phyloP scores from a whole-genome alignment of 352 stramenopile genomes.

The Peronospora belbahrii region DNA sequence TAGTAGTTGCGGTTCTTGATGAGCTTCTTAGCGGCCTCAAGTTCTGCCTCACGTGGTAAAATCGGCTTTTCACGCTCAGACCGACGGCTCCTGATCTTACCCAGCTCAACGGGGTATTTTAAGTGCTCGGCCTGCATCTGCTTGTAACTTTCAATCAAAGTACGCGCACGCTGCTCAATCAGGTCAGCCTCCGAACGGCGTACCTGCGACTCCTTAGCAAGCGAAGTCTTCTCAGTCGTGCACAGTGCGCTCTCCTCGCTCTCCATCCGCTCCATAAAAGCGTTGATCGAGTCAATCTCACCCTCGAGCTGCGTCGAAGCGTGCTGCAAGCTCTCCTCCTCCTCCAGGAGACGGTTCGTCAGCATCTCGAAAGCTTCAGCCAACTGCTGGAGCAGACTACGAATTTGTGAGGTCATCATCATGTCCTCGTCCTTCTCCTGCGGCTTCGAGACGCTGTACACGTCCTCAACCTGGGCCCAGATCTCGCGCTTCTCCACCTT shows the following conservation, averaged over 20 bases:
- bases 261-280: conserved; percentile 87
- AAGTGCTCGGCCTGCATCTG: conserved; percentile 80
- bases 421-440: conserved; percentile 89
- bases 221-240: conserved; percentile 78
- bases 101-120: conserved; percentile 76
- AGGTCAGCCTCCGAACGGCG: conserved; percentile 71
- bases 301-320: conserved; percentile 73
- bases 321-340: conserved; percentile 81
- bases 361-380: conserved; percentile 86
- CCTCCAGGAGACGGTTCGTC: conserved; percentile 75
- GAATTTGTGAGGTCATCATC: conserved; percentile 89
- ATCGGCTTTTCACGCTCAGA: conserved; percentile 66
- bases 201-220: conserved; percentile 78
- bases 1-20: conserved; percentile 88
- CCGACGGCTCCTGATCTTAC: conserved; percentile 76
- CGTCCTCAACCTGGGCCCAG: conserved; percentile 78
- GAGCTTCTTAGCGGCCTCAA: conserved; percentile 66
- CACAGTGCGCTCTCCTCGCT: conserved; percentile 78
- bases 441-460: conserved; percentile 72
- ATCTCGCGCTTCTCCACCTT: conserved; percentile 83
- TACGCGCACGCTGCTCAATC: conserved; percentile 77
- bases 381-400: conserved; percentile 75
- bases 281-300: conserved; percentile 83
- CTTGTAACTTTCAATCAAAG: conserved; percentile 84
- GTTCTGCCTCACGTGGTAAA: conserved; percentile 56